Conservation (phyloP, 179 eudicot species). For the Sideroxylon spinosum region DNA sequence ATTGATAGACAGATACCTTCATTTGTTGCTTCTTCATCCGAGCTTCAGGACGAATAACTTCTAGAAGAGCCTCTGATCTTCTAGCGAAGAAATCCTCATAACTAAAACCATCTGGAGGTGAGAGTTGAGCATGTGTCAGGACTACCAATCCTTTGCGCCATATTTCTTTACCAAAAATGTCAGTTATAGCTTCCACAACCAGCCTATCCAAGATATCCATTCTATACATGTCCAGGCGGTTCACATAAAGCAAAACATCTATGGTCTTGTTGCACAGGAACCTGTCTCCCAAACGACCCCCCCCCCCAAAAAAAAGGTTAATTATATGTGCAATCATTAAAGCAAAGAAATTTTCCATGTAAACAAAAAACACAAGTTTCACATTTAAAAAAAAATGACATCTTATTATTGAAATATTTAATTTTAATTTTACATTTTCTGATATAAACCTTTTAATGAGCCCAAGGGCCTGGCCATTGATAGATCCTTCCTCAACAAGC, state of each 20-base stretch:
- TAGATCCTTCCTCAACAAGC: constrained; percentile 95
- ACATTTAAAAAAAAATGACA: constrained; percentile 3
- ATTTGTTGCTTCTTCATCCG: constrained; percentile 50
- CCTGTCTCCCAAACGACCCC: too few species aligned
- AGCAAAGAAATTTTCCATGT: not conserved
- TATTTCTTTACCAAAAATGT: constrained; percentile 81
- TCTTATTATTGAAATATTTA: too few species aligned
- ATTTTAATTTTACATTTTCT: not conserved
- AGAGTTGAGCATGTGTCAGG: constrained; percentile 94
- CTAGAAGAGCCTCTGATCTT: constrained; percentile 83
- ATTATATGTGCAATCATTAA: too few species aligned
- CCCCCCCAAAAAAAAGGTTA: too few species aligned
- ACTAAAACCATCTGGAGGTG: constrained; percentile 92
- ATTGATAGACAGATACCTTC: constrained; percentile 31
- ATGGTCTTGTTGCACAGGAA: constrained; percentile 82
- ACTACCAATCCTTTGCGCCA: constrained; percentile 83
- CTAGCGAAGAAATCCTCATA: constrained; percentile 74
- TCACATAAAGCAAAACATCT: constrained; percentile 90
- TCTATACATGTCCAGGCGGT: constrained; percentile 88
- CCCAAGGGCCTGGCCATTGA: constrained; percentile 73
- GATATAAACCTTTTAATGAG: constrained; percentile 64
- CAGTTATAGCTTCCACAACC: constrained; percentile 75
- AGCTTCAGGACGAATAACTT: constrained; percentile 72
- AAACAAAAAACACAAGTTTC: too few species aligned
- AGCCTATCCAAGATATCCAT: constrained; percentile 93